Base-by-base conservation (phyloP, 1,139 yeast species). In the Hyphopichia buzzinii region DNA sequence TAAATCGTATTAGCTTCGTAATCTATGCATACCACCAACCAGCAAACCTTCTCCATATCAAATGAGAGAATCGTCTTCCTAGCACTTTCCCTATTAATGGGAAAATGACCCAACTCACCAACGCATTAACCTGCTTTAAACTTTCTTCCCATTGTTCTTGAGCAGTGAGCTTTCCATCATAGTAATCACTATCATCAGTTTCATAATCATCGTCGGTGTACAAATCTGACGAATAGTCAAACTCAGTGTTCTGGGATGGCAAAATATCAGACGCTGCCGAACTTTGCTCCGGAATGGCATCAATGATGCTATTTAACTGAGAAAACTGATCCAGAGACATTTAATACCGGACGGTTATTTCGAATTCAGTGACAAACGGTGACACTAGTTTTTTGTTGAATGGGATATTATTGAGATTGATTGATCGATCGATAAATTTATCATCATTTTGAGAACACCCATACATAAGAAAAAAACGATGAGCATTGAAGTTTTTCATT, bases 131-230 rank as follows among this genome's bases (percentile, higher is more conserved):
- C 52, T 84, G 92, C 30, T 66, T 63, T 40, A 85, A 50, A 34
- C 86, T 81, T 50, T 83, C 90, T 37, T 85, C 92, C 94, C 94
- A 85, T 49, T 85, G 89, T 44, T 77, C 73, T 53, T 84, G 89
- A 1, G 88, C 86, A 3, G 57, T 42, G 30, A 59, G 42, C 17
- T 49, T 52, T 29, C 44, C 47, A 13, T 45, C 41, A n/a, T 41
- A 42, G 23, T 43, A 36, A 34, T 41, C 48, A 25, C 46, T 40
- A 16, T 45, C 48, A 30, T 40, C 29, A 7, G 17, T 31, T 8
- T 46, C 46, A 22, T 43, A 39, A 22, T 47, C 48, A 23, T 49
- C 41, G 29, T 44, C 49, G 12, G 16, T 21, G 14, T 19, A 19
- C 23, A 19, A 19, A 10, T 19, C 23, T 19, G 23, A 19, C 6